phyloP scores from a whole-genome alignment of 148 eudicot species.

The Diospyros kaki region DNA sequence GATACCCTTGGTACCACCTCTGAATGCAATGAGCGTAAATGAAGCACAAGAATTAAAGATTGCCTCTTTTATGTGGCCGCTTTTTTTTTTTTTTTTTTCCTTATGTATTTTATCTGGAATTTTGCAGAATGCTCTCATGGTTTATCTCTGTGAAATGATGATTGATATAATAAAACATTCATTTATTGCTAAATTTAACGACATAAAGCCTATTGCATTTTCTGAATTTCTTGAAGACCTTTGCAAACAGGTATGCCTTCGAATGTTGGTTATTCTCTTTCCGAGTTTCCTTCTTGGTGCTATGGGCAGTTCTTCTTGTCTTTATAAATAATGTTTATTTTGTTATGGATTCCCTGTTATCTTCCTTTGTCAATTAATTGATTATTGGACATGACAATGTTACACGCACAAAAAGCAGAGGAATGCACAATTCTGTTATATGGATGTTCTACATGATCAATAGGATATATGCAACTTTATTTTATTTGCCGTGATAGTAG shows the following conservation, averaged over 20 bases:
- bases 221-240: constrained; percentile 98
- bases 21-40: not conserved
- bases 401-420: too few relatives aligned
- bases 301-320: not conserved
- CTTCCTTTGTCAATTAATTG: not conserved
- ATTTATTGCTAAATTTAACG: constrained; percentile 88
- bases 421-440: not conserved
- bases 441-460: too few relatives aligned
- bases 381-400: not conserved
- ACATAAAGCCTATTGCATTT: constrained; percentile 80
- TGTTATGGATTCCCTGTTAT: not conserved
- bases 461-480: not conserved
- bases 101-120: constrained; percentile 22
- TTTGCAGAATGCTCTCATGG: constrained; percentile 89
- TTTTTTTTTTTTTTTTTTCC: constrained; percentile 15
- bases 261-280: not conserved
- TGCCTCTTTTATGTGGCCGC: constrained; percentile 3
- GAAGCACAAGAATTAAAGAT: not conserved
- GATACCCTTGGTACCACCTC: not conserved
- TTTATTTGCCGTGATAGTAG: not conserved
- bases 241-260: constrained; percentile 74
- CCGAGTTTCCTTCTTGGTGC: not conserved
- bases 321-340: not conserved
- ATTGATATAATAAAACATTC: constrained; percentile 91
- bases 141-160: constrained; percentile 72